Evolutionary conservation across 805 yeast species (phyloP).

Genomic region (Pichia nakasei): DNA sequence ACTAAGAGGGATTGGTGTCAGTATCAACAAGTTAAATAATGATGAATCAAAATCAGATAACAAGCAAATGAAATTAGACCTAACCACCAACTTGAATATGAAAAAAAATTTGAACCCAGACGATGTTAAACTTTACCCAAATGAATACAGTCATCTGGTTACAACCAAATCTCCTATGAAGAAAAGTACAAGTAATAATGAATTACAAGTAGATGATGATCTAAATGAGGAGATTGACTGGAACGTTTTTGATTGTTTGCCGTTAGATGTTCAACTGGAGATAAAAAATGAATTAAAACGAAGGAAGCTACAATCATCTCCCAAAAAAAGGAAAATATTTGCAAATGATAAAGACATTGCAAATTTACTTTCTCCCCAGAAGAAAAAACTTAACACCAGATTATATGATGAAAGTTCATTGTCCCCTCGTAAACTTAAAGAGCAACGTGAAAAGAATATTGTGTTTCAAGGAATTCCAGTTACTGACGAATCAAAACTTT

Average conservation of each 20-base stretch:
- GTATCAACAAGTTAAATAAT: constrained; percentile 49
- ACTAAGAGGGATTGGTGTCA: constrained; percentile 71
- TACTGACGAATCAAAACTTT: constrained; percentile 10
- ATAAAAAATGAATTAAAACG: constrained; percentile 42
- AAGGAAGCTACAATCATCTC: constrained; percentile 25
- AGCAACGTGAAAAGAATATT: constrained; percentile 2
- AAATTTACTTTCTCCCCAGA: constrained; percentile 11
- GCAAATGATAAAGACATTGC: constrained; percentile 14
- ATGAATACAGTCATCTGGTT: too few relatives aligned
- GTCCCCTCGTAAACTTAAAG: constrained; percentile 5
- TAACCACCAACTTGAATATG: constrained; percentile 8
- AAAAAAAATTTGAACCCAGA: too few relatives aligned
- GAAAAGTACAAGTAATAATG: not conserved
- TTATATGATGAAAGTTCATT: not conserved
- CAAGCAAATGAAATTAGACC: constrained; percentile 29
- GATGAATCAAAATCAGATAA: constrained; percentile 18
- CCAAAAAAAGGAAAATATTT: constrained; percentile 9
- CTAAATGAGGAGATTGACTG: constrained; percentile 39
- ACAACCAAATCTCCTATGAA: not conserved
- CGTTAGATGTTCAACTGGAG: constrained; percentile 57
- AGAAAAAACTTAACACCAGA: not conserved
- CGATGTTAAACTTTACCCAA: too few relatives aligned
- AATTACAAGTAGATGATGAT: not conserved
- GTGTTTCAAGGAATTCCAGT: constrained; percentile 21
- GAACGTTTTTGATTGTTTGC: constrained; percentile 57